These are phyloP conservation scores for Candida adriatica DNA, from an alignment of 805 yeast genomes.

Conservation along the genomic window DNA sequence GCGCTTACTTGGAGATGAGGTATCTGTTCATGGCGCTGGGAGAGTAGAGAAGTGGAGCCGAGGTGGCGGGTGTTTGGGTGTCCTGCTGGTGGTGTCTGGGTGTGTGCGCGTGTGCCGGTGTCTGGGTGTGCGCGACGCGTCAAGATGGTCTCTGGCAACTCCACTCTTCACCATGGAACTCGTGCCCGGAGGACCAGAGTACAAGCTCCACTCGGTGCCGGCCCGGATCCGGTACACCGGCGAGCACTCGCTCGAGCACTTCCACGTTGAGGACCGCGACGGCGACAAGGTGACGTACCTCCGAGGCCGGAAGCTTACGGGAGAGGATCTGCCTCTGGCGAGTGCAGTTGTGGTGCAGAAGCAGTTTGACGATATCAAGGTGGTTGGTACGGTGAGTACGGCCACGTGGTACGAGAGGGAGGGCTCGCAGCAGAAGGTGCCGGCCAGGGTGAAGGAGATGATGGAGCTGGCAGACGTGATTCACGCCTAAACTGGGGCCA, in stretches of 20 bases:
- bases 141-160: too few species aligned
- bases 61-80: too few species aligned
- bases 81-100: too few species aligned
- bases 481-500: constrained; percentile 15
- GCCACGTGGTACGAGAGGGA: constrained; percentile 32
- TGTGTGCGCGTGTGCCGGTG: too few species aligned
- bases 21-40: constrained; percentile 12
- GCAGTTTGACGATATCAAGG: constrained; percentile 16
- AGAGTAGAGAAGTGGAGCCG: too few species aligned
- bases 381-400: constrained; percentile 10
- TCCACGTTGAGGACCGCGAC: constrained; percentile 1
- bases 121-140: too few species aligned
- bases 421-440: constrained; percentile 25
- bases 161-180: too few species aligned
- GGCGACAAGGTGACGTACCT: constrained; percentile 21
- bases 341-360: constrained; percentile 18
- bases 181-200: too few species aligned
- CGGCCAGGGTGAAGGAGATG: constrained; percentile 24
- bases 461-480: constrained; percentile 21
- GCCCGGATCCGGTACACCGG: constrained; percentile 15
- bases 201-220: constrained; percentile 12
- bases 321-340: constrained; percentile 13
- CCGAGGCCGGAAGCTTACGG: constrained; percentile 30
- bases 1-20: constrained; percentile 19
- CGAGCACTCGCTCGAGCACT: constrained; percentile 8